A percentile compares a stretch with the other conserved stretches of the same genome.
phyloP scores from a whole-genome alignment of 192 early-diverging fungal genomes.

The Coemansia sp. region DNA sequence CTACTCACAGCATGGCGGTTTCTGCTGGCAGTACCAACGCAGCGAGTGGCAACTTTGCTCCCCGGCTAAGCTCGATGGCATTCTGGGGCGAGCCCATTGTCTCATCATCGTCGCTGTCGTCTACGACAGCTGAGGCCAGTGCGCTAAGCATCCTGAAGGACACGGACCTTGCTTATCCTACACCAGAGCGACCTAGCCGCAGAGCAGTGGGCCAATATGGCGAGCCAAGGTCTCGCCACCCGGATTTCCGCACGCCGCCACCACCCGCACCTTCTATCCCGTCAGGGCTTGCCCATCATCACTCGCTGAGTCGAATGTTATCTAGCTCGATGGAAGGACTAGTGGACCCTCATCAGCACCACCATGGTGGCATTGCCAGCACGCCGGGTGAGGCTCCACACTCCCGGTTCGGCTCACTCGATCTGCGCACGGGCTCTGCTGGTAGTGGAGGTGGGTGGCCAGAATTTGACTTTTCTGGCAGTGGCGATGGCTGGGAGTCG shows the following conservation, averaged over 20 bases:
- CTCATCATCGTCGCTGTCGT: constrained; percentile 21
- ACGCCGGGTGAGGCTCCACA: background rate
- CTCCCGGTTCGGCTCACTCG: constrained; percentile 4
- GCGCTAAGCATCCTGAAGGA: constrained; percentile 56
- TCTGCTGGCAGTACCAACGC: constrained; percentile 3
- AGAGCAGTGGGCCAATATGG: constrained; percentile 2
- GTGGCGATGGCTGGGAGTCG: constrained; percentile 13
- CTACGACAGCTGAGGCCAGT: constrained; percentile 50
- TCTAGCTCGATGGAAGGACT: constrained; percentile 1
- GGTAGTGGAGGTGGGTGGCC: constrained; percentile 5
- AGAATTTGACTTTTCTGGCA: constrained; percentile 7
- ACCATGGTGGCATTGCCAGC: background rate
- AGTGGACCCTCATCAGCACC: background rate
- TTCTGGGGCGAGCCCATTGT: constrained; percentile 18
- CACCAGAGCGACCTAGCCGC: constrained; percentile 24
- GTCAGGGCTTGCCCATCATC: background rate
- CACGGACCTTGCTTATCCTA: constrained; percentile 54
- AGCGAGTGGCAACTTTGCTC: background rate
- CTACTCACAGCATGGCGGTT: background rate
- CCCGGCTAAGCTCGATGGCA: constrained; percentile 7
- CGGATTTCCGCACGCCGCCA: constrained; percentile 11
- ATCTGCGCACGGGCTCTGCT: constrained; percentile 6
- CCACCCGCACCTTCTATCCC: constrained; percentile 4
- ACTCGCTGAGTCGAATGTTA: constrained; percentile 4
- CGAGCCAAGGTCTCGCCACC: background rate